Evolutionary conservation across 192 early-diverging fungal genomes (phyloP).

Genomic region (Coemansia sp.): DNA sequence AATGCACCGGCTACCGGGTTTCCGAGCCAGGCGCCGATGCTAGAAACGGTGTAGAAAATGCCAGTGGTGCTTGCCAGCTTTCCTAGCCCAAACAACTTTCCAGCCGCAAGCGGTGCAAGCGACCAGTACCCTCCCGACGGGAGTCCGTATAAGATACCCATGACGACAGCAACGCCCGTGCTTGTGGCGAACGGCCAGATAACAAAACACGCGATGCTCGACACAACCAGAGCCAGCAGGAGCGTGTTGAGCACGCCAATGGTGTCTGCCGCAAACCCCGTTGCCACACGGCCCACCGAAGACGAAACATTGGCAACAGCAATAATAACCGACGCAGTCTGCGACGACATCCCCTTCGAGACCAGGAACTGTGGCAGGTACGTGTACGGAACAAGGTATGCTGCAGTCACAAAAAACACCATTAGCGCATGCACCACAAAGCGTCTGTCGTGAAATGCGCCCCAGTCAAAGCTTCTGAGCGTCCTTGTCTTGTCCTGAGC

Average conservation of each 20-base stretch:
- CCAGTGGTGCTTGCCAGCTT: constrained; percentile 43
- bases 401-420: constrained; percentile 48
- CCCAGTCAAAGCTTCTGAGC: constrained; percentile 39
- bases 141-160: constrained; percentile 38
- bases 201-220: constrained; percentile 22
- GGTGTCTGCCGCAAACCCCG: constrained; percentile 38
- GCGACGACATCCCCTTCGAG: constrained; percentile 27
- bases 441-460: constrained; percentile 26
- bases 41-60: constrained; percentile 40
- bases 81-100: constrained; percentile 41
- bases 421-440: constrained; percentile 39
- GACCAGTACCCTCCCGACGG: constrained; percentile 48
- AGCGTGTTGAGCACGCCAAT: constrained; percentile 47
- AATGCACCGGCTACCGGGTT: constrained; percentile 38
- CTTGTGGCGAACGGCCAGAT: constrained; percentile 49
- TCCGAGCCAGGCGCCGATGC: constrained; percentile 44
- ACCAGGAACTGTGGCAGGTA: constrained; percentile 47
- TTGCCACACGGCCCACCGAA: constrained; percentile 33
- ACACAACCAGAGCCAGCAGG: constrained; percentile 18
- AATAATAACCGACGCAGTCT: constrained; percentile 43
- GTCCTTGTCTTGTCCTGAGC: constrained; percentile 25
- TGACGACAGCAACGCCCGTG: constrained; percentile 34
- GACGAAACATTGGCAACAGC: constrained; percentile 48
- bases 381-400: constrained; percentile 46
- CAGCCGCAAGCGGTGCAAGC: constrained; percentile 40